phyloP scores from a whole-genome alignment of 345 rosid genomes.

The Pugionium cornutum region DNA sequence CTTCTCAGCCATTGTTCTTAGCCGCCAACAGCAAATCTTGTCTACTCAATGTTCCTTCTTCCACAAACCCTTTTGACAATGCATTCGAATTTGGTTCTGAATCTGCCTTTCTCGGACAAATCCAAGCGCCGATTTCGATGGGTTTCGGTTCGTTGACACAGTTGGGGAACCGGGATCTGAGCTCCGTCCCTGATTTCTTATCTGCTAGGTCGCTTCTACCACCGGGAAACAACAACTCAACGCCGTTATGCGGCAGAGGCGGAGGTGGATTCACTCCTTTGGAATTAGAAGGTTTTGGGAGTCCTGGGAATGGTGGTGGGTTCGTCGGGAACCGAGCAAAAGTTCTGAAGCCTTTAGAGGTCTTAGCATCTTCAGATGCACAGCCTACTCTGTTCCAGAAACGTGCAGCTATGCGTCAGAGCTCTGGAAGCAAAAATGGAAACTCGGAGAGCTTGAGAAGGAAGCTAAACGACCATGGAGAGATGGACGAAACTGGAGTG shows the following conservation, averaged over 20 bases:
- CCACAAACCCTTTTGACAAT: slow-evolving; percentile 52
- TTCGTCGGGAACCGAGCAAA: slow-evolving; percentile 45
- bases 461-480: slow-evolving; percentile 45
- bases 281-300: slow-evolving; percentile 58
- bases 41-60: slow-evolving; percentile 44
- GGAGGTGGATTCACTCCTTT: slow-evolving; percentile 40
- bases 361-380: slow-evolving; percentile 53
- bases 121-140: slow-evolving; percentile 47
- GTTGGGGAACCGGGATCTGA: slow-evolving; percentile 47
- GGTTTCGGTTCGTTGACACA: slow-evolving; percentile 44
- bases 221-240: slow-evolving; percentile 36
- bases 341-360: slow-evolving; percentile 59
- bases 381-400: slow-evolving; percentile 82
- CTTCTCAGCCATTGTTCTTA: slow-evolving; percentile 40
- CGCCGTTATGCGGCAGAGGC: slow-evolving; percentile 21
- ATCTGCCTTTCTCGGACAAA: slow-evolving; percentile 46
- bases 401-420: slow-evolving; percentile 65
- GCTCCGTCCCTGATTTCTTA: slow-evolving; percentile 50
- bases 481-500: slow-evolving; percentile 52
- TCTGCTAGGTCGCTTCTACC: slow-evolving; percentile 43
- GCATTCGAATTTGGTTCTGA: slow-evolving; percentile 66
- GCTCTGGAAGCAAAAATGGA: slow-evolving; percentile 48
- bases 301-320: slow-evolving; percentile 38
- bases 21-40: slow-evolving; percentile 44
- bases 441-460: slow-evolving; percentile 53